A percentile compares a stretch with the other conserved stretches of the same genome.
Conservation (phyloP, 2,329 filamentous ascomycete species). For the Colletotrichum incanum region DNA sequence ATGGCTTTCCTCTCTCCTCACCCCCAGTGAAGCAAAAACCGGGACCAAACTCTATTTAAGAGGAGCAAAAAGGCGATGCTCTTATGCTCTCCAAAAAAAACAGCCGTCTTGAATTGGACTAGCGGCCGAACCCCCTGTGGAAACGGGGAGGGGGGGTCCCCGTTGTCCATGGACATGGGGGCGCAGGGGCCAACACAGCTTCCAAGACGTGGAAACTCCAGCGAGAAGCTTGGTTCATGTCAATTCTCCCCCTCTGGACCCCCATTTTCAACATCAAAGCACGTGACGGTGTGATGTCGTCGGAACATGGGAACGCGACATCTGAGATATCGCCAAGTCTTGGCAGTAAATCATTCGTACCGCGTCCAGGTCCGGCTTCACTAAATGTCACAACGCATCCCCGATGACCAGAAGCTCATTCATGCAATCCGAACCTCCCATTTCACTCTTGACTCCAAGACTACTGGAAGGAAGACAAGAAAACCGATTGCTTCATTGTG, state of each 20-base stretch:
- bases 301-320: background rate
- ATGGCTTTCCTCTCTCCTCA: background rate
- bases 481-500: conserved; percentile 7
- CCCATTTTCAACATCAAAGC: conserved; percentile 1
- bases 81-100: background rate
- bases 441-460: background rate
- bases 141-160: background rate
- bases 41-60: conserved; percentile 11
- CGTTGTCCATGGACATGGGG: background rate
- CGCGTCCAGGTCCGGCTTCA: background rate
- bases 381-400: background rate
- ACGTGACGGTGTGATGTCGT: conserved; percentile 17
- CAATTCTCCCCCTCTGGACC: background rate
- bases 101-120: background rate
- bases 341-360: background rate
- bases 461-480: background rate
- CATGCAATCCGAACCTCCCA: background rate
- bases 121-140: conserved; percentile 1
- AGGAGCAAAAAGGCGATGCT: conserved; percentile 10
- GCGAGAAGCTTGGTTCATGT: conserved; percentile 28
- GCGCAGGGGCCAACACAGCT: background rate
- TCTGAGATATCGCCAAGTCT: background rate
- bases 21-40: background rate
- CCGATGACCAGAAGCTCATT: background rate
- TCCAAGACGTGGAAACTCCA: background rate